phyloP scores from a whole-genome alignment of 371 early-diverging fungal species.

The Nematocida parisii region DNA sequence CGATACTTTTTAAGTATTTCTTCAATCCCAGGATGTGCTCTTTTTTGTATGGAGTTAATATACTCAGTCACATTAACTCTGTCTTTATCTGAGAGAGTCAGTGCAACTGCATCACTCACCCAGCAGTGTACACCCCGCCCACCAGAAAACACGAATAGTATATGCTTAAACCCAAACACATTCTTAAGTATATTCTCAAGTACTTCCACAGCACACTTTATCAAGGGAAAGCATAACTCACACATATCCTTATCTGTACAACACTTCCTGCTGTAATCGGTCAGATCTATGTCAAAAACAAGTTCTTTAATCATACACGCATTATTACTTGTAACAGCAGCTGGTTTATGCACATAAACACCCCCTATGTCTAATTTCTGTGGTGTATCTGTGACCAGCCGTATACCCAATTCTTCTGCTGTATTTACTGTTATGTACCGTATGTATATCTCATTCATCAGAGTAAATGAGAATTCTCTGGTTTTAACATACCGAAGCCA shows the following conservation, averaged over 20 bases:
- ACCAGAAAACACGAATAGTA: constrained; percentile 92
- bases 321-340: constrained; percentile 73
- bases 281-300: constrained; percentile 99
- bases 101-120: constrained; percentile 85
- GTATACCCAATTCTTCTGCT: constrained; percentile 75
- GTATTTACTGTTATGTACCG: constrained; percentile 80
- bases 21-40: constrained; percentile 1
- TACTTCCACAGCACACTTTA: constrained; percentile 83
- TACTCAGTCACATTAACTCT: constrained; percentile 80
- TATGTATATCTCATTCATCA: constrained; percentile 76
- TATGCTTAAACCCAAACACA: constrained; percentile 87
- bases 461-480: constrained; percentile 85
- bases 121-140: constrained; percentile 98
- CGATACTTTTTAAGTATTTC: constrained; percentile 58
- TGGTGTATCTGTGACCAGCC: constrained; percentile 75
- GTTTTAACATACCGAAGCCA: constrained; percentile 59
- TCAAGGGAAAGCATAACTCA: constrained; percentile 82
- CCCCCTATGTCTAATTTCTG: constrained; percentile 94
- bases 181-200: constrained; percentile 73
- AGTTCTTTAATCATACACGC: constrained; percentile 80
- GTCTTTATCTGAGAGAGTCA: constrained; percentile 75
- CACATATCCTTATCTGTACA: constrained; percentile 80
- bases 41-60: constrained; percentile 55
- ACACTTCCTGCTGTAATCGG: constrained; percentile 91
- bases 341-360: constrained; percentile 76